Evolutionary conservation across 345 rosid genomes (phyloP), one percentile per base, ranked within the genome.

Genomic region (Hirschfeldia incana): DNA sequence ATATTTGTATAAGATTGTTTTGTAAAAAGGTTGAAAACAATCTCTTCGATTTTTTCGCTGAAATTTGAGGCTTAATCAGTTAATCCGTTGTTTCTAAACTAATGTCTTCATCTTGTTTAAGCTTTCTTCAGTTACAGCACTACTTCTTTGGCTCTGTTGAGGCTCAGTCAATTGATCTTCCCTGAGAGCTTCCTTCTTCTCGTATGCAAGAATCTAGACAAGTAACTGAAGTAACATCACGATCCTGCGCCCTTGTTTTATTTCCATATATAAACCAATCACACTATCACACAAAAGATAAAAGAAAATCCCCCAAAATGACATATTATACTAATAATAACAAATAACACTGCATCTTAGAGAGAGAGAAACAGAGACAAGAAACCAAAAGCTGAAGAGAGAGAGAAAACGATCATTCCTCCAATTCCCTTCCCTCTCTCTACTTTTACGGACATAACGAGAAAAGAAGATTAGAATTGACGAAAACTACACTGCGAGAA

Each of bases 401-500:
- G 65, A 71, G 72, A 68, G 60, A 34, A 6, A 70, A 21, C 21
- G 66, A 32, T 62, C 39, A 62, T 62, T 34, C 49, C n/a, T 33
- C 64, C 64, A 57, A 57, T 32, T 36, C 4, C 65, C 8, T 53
- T 71, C 65, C 26, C 62, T 39, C 65, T 36, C 62, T 39, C 69
- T 81, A 76, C 49, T 66, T 66, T 76, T 71, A 65, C 74, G 74
- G 73, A 51, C 61, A 33, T 8, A 10, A 11, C 4, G 17, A 63
- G 67, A 46, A 1, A 49, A 2, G 26, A 67, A 49, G 42, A 39
- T 32, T 68, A 74, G 74, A 67, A 28, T 36, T 16, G 49, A 75
- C 55, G 74, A 53, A 70, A 75, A 70, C 64, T 70, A 80, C 73
- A 57, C 80, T 75, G 59, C 83, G 67, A 65, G 65, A 46, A 65